These are phyloP conservation scores for Zanthoxylum bungeanum DNA, from an alignment of 345 rosid species.

Conservation along the genomic window DNA sequence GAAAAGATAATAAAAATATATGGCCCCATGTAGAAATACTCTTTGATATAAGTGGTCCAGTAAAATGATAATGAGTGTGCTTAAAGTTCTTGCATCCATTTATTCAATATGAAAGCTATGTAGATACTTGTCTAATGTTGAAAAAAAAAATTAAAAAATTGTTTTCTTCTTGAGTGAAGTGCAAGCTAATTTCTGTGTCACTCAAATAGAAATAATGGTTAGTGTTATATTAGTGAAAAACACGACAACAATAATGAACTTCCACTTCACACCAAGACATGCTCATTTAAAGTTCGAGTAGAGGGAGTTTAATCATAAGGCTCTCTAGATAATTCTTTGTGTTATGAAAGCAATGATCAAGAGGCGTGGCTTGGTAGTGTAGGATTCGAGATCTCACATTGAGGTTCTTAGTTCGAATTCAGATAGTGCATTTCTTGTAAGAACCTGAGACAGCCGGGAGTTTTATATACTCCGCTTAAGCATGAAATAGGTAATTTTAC, in stretches of 20 bases:
- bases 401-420: too few relatives aligned
- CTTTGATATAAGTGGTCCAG: conserved; percentile 5
- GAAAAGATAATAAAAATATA: too few relatives aligned
- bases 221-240: not conserved
- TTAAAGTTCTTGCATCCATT: not conserved
- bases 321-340: not conserved
- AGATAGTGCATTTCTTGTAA: too few relatives aligned
- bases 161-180: conserved; percentile 19
- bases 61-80: conserved; percentile 10
- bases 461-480: too few relatives aligned
- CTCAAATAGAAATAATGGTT: not conserved
- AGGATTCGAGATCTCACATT: too few relatives aligned
- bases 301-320: not conserved
- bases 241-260: not conserved
- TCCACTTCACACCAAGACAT: not conserved
- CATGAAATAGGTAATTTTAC: too few relatives aligned
- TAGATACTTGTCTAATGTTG: not conserved
- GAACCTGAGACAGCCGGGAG: too few relatives aligned
- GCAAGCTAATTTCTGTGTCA: conserved; percentile 7
- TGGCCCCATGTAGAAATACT: too few relatives aligned
- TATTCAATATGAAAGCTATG: not conserved
- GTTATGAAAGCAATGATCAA: too few relatives aligned
- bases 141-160: not conserved
- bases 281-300: not conserved
- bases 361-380: too few relatives aligned